Percentiles rank a stretch among this genome's conserved stretches.
Conservation (phyloP, 495 filamentous ascomycete species). For the Penicillium diatomitis region DNA sequence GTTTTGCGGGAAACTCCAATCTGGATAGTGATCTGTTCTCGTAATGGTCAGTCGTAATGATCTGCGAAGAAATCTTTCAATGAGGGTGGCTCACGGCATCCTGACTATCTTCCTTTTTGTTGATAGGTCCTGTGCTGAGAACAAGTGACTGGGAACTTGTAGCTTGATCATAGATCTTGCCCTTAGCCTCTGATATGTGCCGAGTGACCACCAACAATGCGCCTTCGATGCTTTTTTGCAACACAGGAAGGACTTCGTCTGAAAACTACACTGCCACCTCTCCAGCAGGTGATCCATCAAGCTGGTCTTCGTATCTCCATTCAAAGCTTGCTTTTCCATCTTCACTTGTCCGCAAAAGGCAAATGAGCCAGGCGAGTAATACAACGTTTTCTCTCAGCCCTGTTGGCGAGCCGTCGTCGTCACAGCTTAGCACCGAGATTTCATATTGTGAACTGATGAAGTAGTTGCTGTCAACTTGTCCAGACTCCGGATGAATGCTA, state of each 20-base stretch:
- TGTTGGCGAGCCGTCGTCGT: slow-evolving; percentile 9
- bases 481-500: no score
- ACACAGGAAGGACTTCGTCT: slow-evolving; percentile 15
- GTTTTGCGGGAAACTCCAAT: slow-evolving; percentile 19
- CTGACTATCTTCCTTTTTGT: slow-evolving; percentile 8
- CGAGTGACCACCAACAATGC: slow-evolving; percentile 10
- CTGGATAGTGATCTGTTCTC: slow-evolving; percentile 14
- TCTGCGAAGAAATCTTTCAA: not conserved
- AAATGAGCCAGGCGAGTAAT: slow-evolving; percentile 36
- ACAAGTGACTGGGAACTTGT: slow-evolving; percentile 11
- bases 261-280: slow-evolving; percentile 8
- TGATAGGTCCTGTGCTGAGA: slow-evolving; percentile 23
- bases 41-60: not conserved
- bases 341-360: slow-evolving; percentile 31
- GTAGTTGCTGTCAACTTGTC: no score
- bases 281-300: not conserved
- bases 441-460: slow-evolving; percentile 9
- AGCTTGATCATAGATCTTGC: not conserved
- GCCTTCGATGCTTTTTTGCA: slow-evolving; percentile 17
- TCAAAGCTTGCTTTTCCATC: slow-evolving; percentile 27
- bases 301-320: slow-evolving; percentile 22
- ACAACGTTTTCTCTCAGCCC: slow-evolving; percentile 31
- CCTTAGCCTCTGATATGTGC: slow-evolving; percentile 7
- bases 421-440: slow-evolving; percentile 10
- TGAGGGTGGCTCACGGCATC: slow-evolving; percentile 17